Evolutionary conservation across 768 basidiomycete species (phyloP), one percentile per base, ranked within the genome.

Genomic region (Pleurotus sapidus): DNA sequence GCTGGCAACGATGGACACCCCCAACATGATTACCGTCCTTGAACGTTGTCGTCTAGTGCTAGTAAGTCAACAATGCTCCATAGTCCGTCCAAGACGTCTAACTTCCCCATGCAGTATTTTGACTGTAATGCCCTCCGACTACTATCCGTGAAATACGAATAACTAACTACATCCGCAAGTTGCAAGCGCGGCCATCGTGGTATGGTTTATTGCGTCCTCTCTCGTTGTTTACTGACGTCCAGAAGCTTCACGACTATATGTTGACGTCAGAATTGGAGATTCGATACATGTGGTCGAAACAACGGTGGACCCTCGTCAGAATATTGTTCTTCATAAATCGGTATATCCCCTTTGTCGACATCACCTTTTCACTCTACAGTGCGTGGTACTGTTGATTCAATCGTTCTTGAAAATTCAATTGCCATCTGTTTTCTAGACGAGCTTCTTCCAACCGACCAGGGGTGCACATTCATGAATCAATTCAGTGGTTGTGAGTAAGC

Each of bases 331-430:
- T 51, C 30, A 17, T 37, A 18, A 51, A 25, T n/a, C 27, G 49
- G 12, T 51, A 51, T 38, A 51, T 9, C 11, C 27, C 49, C 17
- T 37, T 51, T 14, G 49, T 51, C 25, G 49, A 51, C 30, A 30
- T 51, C n/a, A 23, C 37, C 8, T 39, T 54, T 17, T 54, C 51
- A 11, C 39, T 54, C 9, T 42, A 54, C 39, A 54, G 51, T 54
- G n/a, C 8, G 51, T 54, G 30, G 11, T 34, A 11, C 30, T 37
- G 5, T 14, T 37, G 1, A 6, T 6, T 17, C n/a, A 23, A 7
- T n/a, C 27, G 15, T 25, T 34, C 25, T 49, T 25, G 11, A 20
- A 3, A 34, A 15, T 8, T 34, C 2, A 27, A 24, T 15, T n/a
- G 11, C 7, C 49, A 7, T 43, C 39, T 39, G 51, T 37, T 20